Percentiles rank a stretch among this genome's conserved stretches.
Evolutionary conservation across 2,329 filamentous ascomycete genomes (phyloP).

Genomic region (Beauveria rudraprayagi): DNA sequence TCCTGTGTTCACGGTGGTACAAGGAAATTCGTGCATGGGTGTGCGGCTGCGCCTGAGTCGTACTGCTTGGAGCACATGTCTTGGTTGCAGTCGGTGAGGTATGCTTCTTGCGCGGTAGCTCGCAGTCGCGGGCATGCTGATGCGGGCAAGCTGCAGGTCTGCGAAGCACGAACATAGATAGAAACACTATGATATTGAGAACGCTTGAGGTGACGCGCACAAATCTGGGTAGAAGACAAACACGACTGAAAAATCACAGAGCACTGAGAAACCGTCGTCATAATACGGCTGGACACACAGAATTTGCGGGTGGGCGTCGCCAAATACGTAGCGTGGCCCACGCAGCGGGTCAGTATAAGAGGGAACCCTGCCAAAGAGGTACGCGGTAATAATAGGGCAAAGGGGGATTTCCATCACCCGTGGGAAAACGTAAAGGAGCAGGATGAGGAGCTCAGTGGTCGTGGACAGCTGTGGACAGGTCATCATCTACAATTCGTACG

Average conservation of each 20-base stretch:
- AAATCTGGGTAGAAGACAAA: not conserved
- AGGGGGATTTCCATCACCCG: no score
- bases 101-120: not conserved
- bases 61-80: not conserved
- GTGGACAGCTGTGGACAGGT: conserved; percentile 1
- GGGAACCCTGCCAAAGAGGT: not conserved
- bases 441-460: not conserved
- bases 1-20: not conserved
- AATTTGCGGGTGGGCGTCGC: not conserved
- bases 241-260: not conserved
- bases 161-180: not conserved
- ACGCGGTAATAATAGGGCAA: not conserved
- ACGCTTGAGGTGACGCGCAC: not conserved
- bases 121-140: not conserved
- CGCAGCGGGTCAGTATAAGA: not conserved
- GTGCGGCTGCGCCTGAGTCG: not conserved
- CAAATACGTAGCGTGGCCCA: not conserved
- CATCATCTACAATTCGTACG: not conserved
- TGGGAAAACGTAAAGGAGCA: no score
- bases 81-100: not conserved
- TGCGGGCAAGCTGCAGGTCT: not conserved
- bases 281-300: not conserved
- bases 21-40: not conserved
- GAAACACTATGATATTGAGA: not conserved
- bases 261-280: not conserved